Conservation (phyloP, 2,329 filamentous ascomycete species). For the Cladosporium sp. region DNA sequence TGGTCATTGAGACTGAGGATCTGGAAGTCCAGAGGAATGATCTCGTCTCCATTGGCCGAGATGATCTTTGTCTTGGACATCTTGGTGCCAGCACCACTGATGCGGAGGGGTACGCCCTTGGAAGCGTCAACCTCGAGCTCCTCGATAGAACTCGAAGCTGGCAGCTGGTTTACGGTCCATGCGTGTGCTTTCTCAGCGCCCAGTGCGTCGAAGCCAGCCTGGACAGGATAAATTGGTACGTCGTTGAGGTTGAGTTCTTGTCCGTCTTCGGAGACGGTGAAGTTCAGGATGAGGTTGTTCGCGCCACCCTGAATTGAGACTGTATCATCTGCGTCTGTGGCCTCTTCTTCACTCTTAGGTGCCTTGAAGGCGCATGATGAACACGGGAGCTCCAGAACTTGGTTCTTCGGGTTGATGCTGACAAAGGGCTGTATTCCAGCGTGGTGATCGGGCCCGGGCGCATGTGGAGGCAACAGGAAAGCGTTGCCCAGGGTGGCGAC, state of each 20-base stretch:
- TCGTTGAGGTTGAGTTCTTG: slow-evolving; percentile 58
- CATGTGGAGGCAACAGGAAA: slow-evolving; percentile 55
- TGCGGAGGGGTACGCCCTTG: slow-evolving; percentile 38
- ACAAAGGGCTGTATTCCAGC: slow-evolving; percentile 26
- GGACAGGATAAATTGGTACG: slow-evolving; percentile 56
- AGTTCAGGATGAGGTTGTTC: slow-evolving; percentile 48
- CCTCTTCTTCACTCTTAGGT: slow-evolving; percentile 32
- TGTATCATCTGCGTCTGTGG: slow-evolving; percentile 26
- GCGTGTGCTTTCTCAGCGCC: slow-evolving; percentile 8
- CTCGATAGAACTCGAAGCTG: slow-evolving; percentile 13
- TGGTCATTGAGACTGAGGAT: slow-evolving; percentile 60
- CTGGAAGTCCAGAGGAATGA: slow-evolving; percentile 57
- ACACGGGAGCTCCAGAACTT: slow-evolving; percentile 54
- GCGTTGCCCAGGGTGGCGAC: slow-evolving; percentile 38
- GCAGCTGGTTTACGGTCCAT: slow-evolving; percentile 14
- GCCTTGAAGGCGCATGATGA: slow-evolving; percentile 52
- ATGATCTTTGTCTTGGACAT: slow-evolving; percentile 44
- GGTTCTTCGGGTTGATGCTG: slow-evolving; percentile 40
- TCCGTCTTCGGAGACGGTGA: slow-evolving; percentile 52
- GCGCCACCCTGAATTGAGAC: slow-evolving; percentile 35
- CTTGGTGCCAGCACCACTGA: slow-evolving; percentile 37
- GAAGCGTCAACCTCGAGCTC: slow-evolving; percentile 25
- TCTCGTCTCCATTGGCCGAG: slow-evolving; percentile 53
- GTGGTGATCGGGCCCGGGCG: slow-evolving; percentile 40
- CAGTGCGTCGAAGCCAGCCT: slow-evolving; percentile 16